Percentiles rank a stretch among this genome's conserved stretches.
Conservation (phyloP, 306 rosid species). For the Senna tora region DNA sequence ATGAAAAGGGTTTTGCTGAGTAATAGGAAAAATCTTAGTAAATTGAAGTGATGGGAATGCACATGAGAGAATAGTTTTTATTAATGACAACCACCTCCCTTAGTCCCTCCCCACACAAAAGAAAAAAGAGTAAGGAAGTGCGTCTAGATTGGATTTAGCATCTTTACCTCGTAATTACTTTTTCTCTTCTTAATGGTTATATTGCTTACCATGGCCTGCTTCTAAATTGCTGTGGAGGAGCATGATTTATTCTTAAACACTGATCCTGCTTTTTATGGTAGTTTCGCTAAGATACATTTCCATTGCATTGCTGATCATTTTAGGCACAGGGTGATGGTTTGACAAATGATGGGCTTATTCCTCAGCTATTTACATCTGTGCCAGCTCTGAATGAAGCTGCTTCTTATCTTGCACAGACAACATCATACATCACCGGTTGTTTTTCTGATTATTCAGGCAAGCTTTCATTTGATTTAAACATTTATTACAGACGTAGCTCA, state of each 20-base stretch:
- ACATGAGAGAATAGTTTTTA: conserved; percentile 20
- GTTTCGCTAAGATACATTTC: conserved; percentile 9
- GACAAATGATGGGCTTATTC: conserved; percentile 65
- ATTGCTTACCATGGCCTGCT: conserved; percentile 5
- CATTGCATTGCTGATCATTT: conserved; percentile 27
- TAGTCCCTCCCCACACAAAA: neutral
- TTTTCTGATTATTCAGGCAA: conserved; percentile 86
- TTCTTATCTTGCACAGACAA: conserved; percentile 82
- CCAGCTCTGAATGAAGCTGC: conserved; percentile 92
- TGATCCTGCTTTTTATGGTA: conserved; percentile 11
- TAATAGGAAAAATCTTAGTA: conserved; percentile 8
- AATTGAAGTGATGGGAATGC: conserved; percentile 3
- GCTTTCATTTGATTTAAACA: conserved; percentile 34
- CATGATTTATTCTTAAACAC: neutral
- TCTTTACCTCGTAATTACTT: conserved; percentile 24
- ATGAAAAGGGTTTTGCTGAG: neutral
- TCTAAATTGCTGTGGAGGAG: conserved; percentile 11
- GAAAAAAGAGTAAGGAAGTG: neutral
- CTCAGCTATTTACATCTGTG: conserved; percentile 79
- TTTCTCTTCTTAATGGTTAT: conserved; percentile 3
- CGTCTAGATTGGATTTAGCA: neutral
- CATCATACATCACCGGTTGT: conserved; percentile 79
- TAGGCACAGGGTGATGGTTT: conserved; percentile 54
- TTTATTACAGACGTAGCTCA: conserved; percentile 21
- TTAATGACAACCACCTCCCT: conserved; percentile 18